Evolutionary conservation across 495 filamentous ascomycete genomes (phyloP).

Genomic region (Aspergillus bertholletiae): DNA sequence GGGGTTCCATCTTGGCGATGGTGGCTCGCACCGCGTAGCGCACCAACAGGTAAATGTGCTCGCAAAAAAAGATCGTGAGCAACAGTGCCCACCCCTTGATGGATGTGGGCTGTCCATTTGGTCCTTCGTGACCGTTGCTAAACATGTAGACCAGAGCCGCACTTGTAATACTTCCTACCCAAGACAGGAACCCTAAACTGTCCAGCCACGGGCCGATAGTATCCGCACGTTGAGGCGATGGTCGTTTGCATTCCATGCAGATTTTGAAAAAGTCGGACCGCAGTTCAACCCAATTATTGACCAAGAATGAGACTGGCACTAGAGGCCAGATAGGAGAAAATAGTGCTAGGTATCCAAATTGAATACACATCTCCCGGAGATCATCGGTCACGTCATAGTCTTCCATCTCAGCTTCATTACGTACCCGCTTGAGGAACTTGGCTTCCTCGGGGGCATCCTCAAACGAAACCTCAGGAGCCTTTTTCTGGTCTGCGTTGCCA

Average conservation of each 20-base stretch:
- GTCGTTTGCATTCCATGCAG: conserved; percentile 81
- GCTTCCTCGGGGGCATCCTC: conserved; percentile 67
- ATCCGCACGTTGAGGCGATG: conserved; percentile 81
- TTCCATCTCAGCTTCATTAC: conserved; percentile 80
- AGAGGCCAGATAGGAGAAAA: conserved; percentile 94
- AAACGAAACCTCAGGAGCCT: conserved; percentile 17
- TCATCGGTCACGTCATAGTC: conserved; percentile 86
- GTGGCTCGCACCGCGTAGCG: conserved; percentile 66
- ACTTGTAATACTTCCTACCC: conserved; percentile 84
- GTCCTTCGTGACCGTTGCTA: conserved; percentile 57
- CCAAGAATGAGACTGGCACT: conserved; percentile 79
- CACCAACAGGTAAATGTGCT: conserved; percentile 78
- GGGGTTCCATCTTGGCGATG: conserved; percentile 77
- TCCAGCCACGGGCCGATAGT: conserved; percentile 95
- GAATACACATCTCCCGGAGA: conserved; percentile 91
- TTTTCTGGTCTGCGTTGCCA: conserved; percentile 19
- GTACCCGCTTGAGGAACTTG: conserved; percentile 73
- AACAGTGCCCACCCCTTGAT: conserved; percentile 81
- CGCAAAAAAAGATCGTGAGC: conserved; percentile 78
- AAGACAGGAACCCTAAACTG: conserved; percentile 79
- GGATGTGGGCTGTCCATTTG: conserved; percentile 51
- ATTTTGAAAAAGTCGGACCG: conserved; percentile 95
- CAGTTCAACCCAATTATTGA: conserved; percentile 97
- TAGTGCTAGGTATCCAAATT: conserved; percentile 90
- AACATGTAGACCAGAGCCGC: conserved; percentile 88